Evolutionary conservation across 805 yeast species (phyloP).

Genomic region (Saturnispora gosingensis): DNA sequence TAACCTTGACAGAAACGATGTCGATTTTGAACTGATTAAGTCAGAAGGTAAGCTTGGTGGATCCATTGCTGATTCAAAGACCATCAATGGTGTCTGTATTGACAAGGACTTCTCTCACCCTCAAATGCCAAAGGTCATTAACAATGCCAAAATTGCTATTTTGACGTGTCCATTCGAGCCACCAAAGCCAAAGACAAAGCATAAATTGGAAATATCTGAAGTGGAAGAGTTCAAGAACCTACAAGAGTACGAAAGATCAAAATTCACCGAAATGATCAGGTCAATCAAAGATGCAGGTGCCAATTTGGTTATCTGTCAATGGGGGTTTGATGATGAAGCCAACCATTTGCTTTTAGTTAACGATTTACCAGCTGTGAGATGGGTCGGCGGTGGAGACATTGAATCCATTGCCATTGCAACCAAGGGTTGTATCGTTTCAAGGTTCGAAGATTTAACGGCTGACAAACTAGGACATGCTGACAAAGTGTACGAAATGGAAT

Average conservation of each 20-base stretch:
- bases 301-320: constrained; percentile 93
- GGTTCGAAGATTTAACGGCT: constrained; percentile 82
- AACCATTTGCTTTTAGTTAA: constrained; percentile 84
- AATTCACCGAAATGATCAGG: constrained; percentile 84
- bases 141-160: constrained; percentile 83
- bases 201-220: constrained; percentile 84
- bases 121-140: constrained; percentile 83
- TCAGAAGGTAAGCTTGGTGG: constrained; percentile 97
- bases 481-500: constrained; percentile 73
- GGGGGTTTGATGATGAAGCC: constrained; percentile 99
- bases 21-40: constrained; percentile 92
- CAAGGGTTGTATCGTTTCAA: constrained; percentile 91
- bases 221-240: constrained; percentile 89
- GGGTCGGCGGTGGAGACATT: constrained; percentile 98
- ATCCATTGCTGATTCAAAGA: constrained; percentile 70
- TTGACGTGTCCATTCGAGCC: constrained; percentile 99
- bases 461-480: constrained; percentile 88
- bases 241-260: constrained; percentile 86
- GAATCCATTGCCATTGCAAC: constrained; percentile 97
- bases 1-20: constrained; percentile 86
- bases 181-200: constrained; percentile 98
- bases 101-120: constrained; percentile 98
- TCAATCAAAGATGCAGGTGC: constrained; percentile 86
- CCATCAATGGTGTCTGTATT: constrained; percentile 84
- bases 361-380: constrained; percentile 89